Conservation (phyloP, 805 yeast species). For the Spathaspora passalidarum region DNA sequence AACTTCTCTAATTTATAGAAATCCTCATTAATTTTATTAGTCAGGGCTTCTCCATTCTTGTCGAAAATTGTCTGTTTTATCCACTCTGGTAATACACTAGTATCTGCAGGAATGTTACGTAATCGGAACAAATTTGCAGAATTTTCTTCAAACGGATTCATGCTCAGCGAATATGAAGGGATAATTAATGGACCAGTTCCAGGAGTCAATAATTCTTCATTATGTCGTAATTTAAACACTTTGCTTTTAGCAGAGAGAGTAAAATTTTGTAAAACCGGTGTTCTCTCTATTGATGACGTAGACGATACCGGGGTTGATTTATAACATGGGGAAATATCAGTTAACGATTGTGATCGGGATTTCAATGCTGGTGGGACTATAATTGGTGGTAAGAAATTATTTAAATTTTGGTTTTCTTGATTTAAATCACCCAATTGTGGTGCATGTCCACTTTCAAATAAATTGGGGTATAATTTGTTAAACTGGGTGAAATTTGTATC, state of each 20-base stretch:
- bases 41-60: not conserved
- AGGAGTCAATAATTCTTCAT: constrained; percentile 43
- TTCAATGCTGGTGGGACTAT: constrained; percentile 8
- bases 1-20: constrained; percentile 66
- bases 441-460: constrained; percentile 18
- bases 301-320: constrained; percentile 9
- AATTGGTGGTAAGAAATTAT: constrained; percentile 7
- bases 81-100: constrained; percentile 29
- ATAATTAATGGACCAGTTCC: not conserved
- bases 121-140: constrained; percentile 12
- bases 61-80: constrained; percentile 12
- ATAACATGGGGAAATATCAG: constrained; percentile 13
- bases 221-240: constrained; percentile 43
- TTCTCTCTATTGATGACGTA: constrained; percentile 37
- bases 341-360: constrained; percentile 16
- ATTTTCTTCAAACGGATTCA: constrained; percentile 5
- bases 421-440: not conserved
- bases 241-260: not conserved
- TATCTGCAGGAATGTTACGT: constrained; percentile 11
- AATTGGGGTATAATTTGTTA: constrained; percentile 15
- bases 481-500: constrained; percentile 42
- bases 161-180: not conserved
- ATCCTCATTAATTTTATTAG: constrained; percentile 25
- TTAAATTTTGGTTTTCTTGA: not conserved
- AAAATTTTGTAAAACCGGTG: constrained; percentile 1